These are phyloP conservation scores for Radiomyces spectabilis DNA, from an alignment of 192 early-diverging fungal species.

Conservation along the genomic window DNA sequence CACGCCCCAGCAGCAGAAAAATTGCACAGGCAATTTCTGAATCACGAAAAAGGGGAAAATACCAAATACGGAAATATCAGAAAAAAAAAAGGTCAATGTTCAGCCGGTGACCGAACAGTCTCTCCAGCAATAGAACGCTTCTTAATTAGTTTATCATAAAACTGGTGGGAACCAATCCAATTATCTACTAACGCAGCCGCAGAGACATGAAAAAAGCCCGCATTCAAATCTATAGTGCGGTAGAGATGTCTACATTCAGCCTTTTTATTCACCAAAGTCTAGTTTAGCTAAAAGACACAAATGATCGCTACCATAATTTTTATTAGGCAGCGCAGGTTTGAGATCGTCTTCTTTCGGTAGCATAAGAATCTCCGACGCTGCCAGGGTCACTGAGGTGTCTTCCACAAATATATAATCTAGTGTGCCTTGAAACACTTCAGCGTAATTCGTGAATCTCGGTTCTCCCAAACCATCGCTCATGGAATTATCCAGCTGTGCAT, in stretches of 20 bases:
- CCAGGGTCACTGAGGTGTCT: background rate
- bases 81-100: too few species aligned
- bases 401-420: slow-evolving; percentile 28
- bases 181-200: too few species aligned
- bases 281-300: slow-evolving; percentile 13
- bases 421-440: slow-evolving; percentile 17
- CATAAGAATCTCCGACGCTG: background rate
- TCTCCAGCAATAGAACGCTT: too few species aligned
- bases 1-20: too few species aligned
- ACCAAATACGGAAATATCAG: too few species aligned
- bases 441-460: slow-evolving; percentile 25
- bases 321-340: slow-evolving; percentile 21
- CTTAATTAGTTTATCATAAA: too few species aligned
- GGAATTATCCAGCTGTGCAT: background rate
- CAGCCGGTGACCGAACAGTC: too few species aligned
- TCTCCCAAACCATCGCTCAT: slow-evolving; percentile 1
- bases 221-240: background rate
- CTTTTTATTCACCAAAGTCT: background rate
- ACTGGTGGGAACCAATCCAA: too few species aligned
- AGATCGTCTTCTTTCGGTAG: slow-evolving; percentile 12
- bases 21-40: too few species aligned
- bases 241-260: background rate
- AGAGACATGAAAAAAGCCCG: background rate
- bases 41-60: too few species aligned
- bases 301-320: slow-evolving; percentile 29